Evolutionary conservation across 257 asterid genomes (phyloP), one percentile per base, ranked within the genome.

Genomic region (Solanum raphanifolium): DNA sequence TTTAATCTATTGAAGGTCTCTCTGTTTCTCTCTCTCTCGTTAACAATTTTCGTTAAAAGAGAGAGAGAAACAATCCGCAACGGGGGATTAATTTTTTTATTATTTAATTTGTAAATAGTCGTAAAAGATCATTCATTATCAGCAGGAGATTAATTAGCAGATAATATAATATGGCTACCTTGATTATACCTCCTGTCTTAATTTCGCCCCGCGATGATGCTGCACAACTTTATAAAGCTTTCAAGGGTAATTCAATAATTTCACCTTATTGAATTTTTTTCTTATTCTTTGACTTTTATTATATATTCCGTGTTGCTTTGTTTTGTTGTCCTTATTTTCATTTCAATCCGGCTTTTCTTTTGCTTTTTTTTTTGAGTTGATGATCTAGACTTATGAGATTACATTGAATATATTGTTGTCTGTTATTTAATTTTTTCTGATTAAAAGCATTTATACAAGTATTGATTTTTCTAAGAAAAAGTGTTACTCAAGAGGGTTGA

Each of bases 201-300:
- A 89, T 96, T 25, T 89, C 98, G 15, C 99, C 99, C 13, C 98
- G 98, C 7, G 98, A 97, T 84, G 99, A 97, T 88, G 99, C 98
- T 48, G 88, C 87, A 86, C 93, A 91, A 66, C 97, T 97, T 82
- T 86, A 94, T 94, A 94, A 94, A 55, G 98, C 99, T 87, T 97
- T 97, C 87, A 95, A 97, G 92, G 98, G 99, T 95, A 94, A 34
- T 18, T 32, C 9, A 1, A 1, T 27, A 68, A 5, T 71, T 84
- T 81, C 12, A 81, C 12, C 68, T 9, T 48, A 7, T 35, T 20
- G 6, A 16, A 20, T 34, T 34, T 16, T 4, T 35, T 66, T 66
- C 9, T 66, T 13, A 3, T 12, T 13, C 4, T 62, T 23, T 0
- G 31, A 23, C 6, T 9, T 62, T 62, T 62, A 9, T 15, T 11